Percentiles rank a stretch among this genome's conserved stretches.
Evolutionary conservation across 371 early-diverging fungal genomes (phyloP).

Genomic region (Syncephalis plumigaleata): DNA sequence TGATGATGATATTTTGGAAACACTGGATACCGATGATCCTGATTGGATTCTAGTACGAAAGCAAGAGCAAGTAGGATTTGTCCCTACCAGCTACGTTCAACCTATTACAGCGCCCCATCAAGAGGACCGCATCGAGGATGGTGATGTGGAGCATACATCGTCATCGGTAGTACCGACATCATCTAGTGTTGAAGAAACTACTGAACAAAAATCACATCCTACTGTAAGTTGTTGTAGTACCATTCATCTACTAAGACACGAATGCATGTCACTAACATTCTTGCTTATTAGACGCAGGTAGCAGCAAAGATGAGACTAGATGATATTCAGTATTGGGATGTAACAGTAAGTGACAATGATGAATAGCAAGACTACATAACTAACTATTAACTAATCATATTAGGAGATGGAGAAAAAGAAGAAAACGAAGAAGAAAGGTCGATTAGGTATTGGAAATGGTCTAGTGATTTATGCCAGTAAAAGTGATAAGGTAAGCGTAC

Average conservation of each 20-base stretch:
- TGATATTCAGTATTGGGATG: constrained; percentile 4
- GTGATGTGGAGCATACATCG: too few relatives aligned
- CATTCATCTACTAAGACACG: background rate
- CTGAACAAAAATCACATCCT: background rate
- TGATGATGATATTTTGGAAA: constrained; percentile 52
- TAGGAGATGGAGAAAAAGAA: constrained; percentile 49
- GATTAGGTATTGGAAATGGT: constrained; percentile 43
- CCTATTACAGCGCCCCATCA: constrained; percentile 5
- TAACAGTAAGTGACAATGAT: constrained; percentile 3
- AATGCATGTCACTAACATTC: too few relatives aligned
- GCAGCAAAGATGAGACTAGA: background rate
- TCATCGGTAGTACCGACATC: too few relatives aligned
- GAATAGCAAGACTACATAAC: too few relatives aligned
- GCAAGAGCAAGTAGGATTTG: constrained; percentile 38
- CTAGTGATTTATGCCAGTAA: constrained; percentile 48
- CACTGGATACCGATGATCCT: constrained; percentile 57
- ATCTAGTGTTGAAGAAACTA: background rate
- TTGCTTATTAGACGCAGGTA: too few relatives aligned
- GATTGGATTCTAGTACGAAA: constrained; percentile 60
- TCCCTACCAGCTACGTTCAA: constrained; percentile 63
- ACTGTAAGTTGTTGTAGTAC: too few relatives aligned
- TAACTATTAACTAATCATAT: too few relatives aligned
- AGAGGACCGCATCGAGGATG: too few relatives aligned
- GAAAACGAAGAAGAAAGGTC: constrained; percentile 55
- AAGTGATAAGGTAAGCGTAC: constrained; percentile 34